phyloP scores from a whole-genome alignment of 1,284 basidiomycete species.

The Ustilago lituana region DNA sequence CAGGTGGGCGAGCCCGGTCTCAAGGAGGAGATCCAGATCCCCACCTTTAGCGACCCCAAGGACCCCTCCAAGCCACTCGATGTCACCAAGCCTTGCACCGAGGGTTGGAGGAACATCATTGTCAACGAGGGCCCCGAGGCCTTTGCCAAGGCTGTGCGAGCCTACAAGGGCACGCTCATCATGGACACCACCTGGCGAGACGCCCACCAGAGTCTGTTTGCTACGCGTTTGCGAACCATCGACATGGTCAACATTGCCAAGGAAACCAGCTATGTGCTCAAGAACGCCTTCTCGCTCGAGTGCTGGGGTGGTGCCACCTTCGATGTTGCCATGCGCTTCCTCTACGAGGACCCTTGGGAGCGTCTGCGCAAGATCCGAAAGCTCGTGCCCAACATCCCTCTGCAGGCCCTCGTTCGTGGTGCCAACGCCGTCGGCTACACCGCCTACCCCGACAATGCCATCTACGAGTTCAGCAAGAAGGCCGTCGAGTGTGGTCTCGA shows the following conservation, averaged over 20 bases:
- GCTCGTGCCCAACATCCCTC: conserved; percentile 96
- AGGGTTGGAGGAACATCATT: conserved; percentile 98
- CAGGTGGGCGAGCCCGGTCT: conserved; percentile 94
- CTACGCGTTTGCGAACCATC: conserved; percentile 92
- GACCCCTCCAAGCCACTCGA: conserved; percentile 81
- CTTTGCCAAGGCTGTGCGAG: conserved; percentile 96
- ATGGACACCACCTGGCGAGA: conserved; percentile 94
- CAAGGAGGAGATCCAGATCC: conserved; percentile 86
- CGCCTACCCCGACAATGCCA: conserved; percentile 98
- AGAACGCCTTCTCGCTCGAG: conserved; percentile 95
- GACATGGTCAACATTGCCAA: conserved; percentile 99
- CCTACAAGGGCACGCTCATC: conserved; percentile 84
- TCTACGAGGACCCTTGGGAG: conserved; percentile 99
- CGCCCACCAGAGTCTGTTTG: conserved; percentile 96
- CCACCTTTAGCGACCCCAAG: conserved; percentile 80
- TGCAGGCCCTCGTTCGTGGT: conserved; percentile 97
- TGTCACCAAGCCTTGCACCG: conserved; percentile 80
- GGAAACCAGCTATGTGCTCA: conserved; percentile 86
- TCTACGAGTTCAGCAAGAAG: conserved; percentile 83
- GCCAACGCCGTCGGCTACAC: conserved; percentile 99
- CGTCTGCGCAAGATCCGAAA: conserved; percentile 91
- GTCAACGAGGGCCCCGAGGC: conserved; percentile 97
- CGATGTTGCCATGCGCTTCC: conserved; percentile 98
- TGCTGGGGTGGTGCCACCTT: conserved; percentile 99
- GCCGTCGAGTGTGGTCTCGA: conserved; percentile 99